Conservation (phyloP, 1,139 yeast species). For the Meyerozyma guilliermondii region DNA sequence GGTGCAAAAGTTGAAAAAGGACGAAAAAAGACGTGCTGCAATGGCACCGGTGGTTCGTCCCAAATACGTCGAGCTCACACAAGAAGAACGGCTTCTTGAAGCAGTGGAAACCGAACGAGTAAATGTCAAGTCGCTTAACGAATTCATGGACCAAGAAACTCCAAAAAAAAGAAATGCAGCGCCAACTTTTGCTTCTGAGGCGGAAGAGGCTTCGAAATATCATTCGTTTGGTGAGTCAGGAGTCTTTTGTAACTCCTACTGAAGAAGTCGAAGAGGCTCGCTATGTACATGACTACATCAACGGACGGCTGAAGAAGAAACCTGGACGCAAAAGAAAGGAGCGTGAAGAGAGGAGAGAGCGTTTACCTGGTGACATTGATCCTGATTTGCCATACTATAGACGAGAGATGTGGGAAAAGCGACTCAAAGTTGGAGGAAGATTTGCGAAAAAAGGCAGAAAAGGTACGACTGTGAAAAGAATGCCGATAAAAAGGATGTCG, state of each 20-base stretch:
- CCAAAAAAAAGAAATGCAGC: conserved; percentile 70
- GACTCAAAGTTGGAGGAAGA: conserved; percentile 22
- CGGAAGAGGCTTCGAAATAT: conserved; percentile 55
- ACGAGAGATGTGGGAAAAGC: conserved; percentile 10
- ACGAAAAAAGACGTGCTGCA: conserved; percentile 61
- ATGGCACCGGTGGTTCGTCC: conserved; percentile 38
- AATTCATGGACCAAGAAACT: conserved; percentile 82
- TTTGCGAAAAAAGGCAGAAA: conserved; percentile 9
- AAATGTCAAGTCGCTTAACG: conserved; percentile 67
- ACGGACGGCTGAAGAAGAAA: conserved; percentile 27
- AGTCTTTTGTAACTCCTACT: conserved; percentile 38
- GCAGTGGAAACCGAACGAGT: conserved; percentile 82
- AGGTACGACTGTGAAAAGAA: not conserved
- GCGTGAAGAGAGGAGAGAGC: conserved; percentile 10
- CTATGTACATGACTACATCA: conserved; percentile 17
- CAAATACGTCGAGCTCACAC: conserved; percentile 58
- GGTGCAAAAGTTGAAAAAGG: conserved; percentile 65
- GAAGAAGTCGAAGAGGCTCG: conserved; percentile 51
- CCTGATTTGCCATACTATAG: conserved; percentile 25
- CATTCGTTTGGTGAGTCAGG: conserved; percentile 44
- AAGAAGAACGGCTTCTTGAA: conserved; percentile 78
- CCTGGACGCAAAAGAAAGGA: conserved; percentile 32
- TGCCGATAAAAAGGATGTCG: conserved; percentile 3
- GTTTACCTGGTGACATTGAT: conserved; percentile 36
- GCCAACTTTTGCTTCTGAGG: conserved; percentile 64